Percentiles rank a stretch among this genome's conserved stretches.
Evolutionary conservation across 768 basidiomycete species (phyloP).

Genomic region (Termitomyces sp.): DNA sequence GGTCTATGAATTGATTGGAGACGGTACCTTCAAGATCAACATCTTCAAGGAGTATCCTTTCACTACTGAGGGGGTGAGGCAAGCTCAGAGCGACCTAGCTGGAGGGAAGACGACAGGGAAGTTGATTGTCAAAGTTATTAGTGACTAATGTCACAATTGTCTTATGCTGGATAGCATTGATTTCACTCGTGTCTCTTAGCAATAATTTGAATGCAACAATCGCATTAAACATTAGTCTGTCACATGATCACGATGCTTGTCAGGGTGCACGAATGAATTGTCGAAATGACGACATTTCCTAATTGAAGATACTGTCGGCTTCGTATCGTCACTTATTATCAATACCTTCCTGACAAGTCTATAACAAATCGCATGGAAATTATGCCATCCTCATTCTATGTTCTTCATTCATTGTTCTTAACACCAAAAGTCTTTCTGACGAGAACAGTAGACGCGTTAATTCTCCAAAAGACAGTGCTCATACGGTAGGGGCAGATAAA

Average conservation of each 20-base stretch:
- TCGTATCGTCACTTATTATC: too few relatives aligned
- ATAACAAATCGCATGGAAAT: not conserved
- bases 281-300: too few relatives aligned
- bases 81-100: conserved; percentile 74
- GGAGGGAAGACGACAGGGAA: conserved; percentile 83
- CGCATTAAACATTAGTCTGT: not conserved
- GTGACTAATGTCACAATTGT: conserved; percentile 5
- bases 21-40: conserved; percentile 57
- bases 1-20: conserved; percentile 55
- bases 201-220: not conserved
- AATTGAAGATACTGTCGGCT: too few relatives aligned
- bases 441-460: conserved; percentile 64
- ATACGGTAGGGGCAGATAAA: not conserved
- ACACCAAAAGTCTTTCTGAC: conserved; percentile 39
- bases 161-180: not conserved
- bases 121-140: conserved; percentile 64
- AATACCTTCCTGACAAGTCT: not conserved
- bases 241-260: not conserved
- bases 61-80: conserved; percentile 68
- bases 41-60: conserved; percentile 81
- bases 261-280: not conserved
- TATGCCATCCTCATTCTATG: not conserved
- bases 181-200: not conserved
- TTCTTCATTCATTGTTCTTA: conserved; percentile 22
- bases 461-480: conserved; percentile 45